Evolutionary conservation across 1,284 basidiomycete species (phyloP).

Genomic region (Puccinia triticina): DNA sequence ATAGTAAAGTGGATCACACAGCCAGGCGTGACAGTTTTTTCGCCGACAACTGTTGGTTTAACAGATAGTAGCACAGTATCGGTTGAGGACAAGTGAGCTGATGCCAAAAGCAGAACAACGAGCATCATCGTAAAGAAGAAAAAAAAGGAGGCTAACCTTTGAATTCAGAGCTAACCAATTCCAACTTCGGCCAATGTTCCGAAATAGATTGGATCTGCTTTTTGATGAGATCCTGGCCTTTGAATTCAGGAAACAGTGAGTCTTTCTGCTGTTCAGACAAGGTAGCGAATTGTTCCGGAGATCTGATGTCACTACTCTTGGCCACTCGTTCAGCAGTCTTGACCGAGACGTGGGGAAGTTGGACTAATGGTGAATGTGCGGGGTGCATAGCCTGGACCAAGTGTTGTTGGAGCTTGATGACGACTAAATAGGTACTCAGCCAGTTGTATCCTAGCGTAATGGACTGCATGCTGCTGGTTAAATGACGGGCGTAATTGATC

Average conservation of each 20-base stretch:
- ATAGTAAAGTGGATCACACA: constrained; percentile 85
- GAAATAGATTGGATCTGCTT: constrained; percentile 65
- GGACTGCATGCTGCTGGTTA: constrained; percentile 76
- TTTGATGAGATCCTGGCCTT: constrained; percentile 41
- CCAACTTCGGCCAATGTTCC: constrained; percentile 75
- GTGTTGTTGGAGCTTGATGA: constrained; percentile 81
- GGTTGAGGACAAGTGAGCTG: constrained; percentile 23
- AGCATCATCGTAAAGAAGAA: neutral
- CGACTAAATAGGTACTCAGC: constrained; percentile 77
- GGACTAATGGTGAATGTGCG: constrained; percentile 65
- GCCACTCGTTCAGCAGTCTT: constrained; percentile 64
- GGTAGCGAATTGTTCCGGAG: constrained; percentile 40
- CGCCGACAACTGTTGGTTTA: constrained; percentile 75
- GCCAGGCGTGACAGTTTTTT: constrained; percentile 81
- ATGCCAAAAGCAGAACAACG: neutral
- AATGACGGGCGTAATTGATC: constrained; percentile 58
- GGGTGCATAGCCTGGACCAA: constrained; percentile 82
- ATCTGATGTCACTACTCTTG: constrained; percentile 60
- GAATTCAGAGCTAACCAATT: constrained; percentile 82
- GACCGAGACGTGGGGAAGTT: constrained; percentile 72
- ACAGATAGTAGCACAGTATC: constrained; percentile 21
- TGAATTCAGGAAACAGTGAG: constrained; percentile 62
- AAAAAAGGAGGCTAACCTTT: constrained; percentile 68
- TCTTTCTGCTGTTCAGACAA: constrained; percentile 64
- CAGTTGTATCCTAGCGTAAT: constrained; percentile 86